Base-by-base conservation (phyloP, 75 land plant species). In the Pinus albicaulis region DNA sequence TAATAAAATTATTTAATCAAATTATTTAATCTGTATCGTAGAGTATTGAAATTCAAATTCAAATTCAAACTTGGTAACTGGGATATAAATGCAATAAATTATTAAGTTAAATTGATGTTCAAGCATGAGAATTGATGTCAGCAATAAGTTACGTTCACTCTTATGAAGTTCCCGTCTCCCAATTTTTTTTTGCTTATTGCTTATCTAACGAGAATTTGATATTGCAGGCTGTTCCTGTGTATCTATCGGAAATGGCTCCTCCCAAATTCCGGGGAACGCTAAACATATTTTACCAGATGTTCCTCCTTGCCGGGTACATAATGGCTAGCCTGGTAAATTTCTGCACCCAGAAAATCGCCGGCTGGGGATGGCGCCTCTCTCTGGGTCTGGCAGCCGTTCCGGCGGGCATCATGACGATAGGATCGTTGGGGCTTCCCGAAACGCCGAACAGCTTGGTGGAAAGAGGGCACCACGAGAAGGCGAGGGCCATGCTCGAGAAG, bases 141-240 rank as follows among this genome's bases (percentile, higher is more conserved):
- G n/a, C n/a, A n/a, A n/a, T n/a, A n/a, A n/a, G n/a, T n/a, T n/a
- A n/a, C n/a, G n/a, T n/a, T n/a, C n/a, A n/a, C n/a, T n/a, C n/a
- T n/a, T n/a, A n/a, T n/a, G n/a, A n/a, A n/a, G n/a, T n/a, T n/a
- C n/a, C n/a, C n/a, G n/a, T n/a, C n/a, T n/a, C n/a, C n/a, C n/a
- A n/a, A n/a, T n/a, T n/a, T n/a, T n/a, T n/a, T n/a, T n/a, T n/a
- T n/a, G n/a, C n/a, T 31, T 31, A 31, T 31, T 31, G 31, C 31
- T 31, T 31, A 31, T 31, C 31, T 31, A 17, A 31, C 31, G 1
- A 0, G 24, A 82, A 82, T 56, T 82, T 79, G 78, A 60, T 79
- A 75, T 61, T 59, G 64, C 89, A 89, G 93, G 88, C 92, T 23
- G 95, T 92, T 10, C 83, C 83, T 8, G 71, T 81, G 3, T 81